Evolutionary conservation across 768 basidiomycete genomes (phyloP).

Genomic region (Serendipita vermifera): DNA sequence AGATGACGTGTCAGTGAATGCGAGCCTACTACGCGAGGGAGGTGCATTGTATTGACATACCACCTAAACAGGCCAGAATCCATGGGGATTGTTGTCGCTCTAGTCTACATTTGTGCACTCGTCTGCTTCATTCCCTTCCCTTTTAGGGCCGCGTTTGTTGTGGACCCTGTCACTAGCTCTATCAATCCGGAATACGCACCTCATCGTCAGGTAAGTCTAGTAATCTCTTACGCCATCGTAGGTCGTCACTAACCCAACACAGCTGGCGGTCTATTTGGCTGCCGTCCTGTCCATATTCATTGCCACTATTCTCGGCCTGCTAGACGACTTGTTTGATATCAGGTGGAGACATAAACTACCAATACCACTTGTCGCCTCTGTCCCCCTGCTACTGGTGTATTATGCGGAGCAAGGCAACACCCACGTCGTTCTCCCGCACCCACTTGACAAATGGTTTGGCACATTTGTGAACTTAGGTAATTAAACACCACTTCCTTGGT

Average conservation of each 20-base stretch:
- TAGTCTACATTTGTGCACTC: constrained; percentile 73
- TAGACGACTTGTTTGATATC: constrained; percentile 97
- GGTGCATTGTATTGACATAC: constrained; percentile 9
- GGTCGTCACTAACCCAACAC: not conserved
- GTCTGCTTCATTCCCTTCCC: constrained; percentile 93
- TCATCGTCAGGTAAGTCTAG: constrained; percentile 33
- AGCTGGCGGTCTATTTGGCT: constrained; percentile 89
- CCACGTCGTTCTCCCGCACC: constrained; percentile 83
- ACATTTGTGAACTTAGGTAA: constrained; percentile 78
- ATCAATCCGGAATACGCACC: constrained; percentile 7
- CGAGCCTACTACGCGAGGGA: too few relatives aligned
- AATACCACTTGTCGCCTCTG: constrained; percentile 88
- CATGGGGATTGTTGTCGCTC: constrained; percentile 79
- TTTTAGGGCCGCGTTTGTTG: constrained; percentile 44
- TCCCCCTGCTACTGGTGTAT: constrained; percentile 92
- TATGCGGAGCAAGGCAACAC: constrained; percentile 91
- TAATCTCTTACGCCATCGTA: constrained; percentile 34
- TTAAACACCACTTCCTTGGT: constrained; percentile 17
- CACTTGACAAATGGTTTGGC: constrained; percentile 57
- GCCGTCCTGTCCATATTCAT: constrained; percentile 84
- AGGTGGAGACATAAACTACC: constrained; percentile 97
- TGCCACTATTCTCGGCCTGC: constrained; percentile 86
- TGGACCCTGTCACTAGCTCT: not conserved
- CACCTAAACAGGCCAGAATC: constrained; percentile 66
- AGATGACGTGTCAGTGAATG: constrained; percentile 47